Conservation (phyloP, 371 early-diverging fungal species). For the Mortierella sp. region DNA sequence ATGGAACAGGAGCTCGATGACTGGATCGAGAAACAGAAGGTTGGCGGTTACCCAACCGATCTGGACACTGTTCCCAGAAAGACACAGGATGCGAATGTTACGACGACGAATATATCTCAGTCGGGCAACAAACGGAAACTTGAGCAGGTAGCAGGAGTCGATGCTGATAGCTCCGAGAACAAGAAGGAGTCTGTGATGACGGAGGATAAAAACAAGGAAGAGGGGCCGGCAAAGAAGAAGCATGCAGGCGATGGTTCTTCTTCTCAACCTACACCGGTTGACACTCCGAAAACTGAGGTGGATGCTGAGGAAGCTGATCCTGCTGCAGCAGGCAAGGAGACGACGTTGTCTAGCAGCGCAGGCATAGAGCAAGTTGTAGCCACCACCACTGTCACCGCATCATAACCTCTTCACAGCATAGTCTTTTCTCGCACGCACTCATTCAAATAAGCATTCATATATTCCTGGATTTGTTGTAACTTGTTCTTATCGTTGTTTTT, state of each 20-base stretch:
- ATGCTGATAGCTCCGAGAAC: background rate
- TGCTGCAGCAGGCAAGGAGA: background rate
- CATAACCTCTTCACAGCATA: too few relatives aligned
- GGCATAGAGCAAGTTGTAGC: conserved; percentile 15
- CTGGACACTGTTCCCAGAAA: conserved; percentile 27
- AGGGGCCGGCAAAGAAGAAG: conserved; percentile 15
- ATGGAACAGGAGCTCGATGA: conserved; percentile 43
- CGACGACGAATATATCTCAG: background rate
- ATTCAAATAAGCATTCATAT: too few relatives aligned
- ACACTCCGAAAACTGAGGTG: conserved; percentile 16
- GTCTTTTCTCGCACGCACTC: too few relatives aligned
- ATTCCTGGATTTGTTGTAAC: too few relatives aligned
- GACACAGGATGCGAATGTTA: background rate
- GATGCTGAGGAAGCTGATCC: background rate
- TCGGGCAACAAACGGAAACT: conserved; percentile 33
- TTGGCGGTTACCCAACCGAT: conserved; percentile 33
- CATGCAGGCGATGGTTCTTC: conserved; percentile 19
- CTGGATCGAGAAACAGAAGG: conserved; percentile 31
- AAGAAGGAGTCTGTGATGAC: background rate
- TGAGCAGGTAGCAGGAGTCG: conserved; percentile 6
- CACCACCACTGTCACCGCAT: background rate
- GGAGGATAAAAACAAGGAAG: background rate
- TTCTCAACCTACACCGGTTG: conserved; percentile 29
- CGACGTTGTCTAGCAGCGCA: conserved; percentile 13
- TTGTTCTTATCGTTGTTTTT: too few relatives aligned